Conservation (phyloP, 1,139 yeast species). For the Suhomyces bokatorum region DNA sequence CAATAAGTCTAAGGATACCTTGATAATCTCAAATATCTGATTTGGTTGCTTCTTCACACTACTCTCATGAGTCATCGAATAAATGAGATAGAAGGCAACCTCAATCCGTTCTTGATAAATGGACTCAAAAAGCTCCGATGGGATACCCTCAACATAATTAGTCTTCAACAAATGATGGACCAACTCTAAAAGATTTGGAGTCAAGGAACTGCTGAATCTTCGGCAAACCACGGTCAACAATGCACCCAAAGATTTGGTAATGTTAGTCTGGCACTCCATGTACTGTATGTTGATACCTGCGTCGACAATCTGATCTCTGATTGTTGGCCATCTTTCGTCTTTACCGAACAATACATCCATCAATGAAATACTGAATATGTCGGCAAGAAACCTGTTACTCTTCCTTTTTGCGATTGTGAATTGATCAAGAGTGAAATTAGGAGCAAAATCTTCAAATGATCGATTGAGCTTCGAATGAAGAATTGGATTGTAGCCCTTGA, state of each 20-base stretch:
- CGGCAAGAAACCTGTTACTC: constrained; percentile 50
- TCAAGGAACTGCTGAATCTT: constrained; percentile 33
- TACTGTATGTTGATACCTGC: constrained; percentile 67
- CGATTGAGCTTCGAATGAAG: constrained; percentile 46
- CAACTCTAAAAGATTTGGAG: constrained; percentile 41
- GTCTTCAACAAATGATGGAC: constrained; percentile 52
- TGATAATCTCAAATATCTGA: constrained; percentile 39
- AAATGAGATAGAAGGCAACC: constrained; percentile 64
- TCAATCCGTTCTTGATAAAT: constrained; percentile 66
- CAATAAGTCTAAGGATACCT: constrained; percentile 43
- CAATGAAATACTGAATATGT: constrained; percentile 60
- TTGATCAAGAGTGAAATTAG: constrained; percentile 47
- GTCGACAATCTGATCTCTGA: constrained; percentile 53
- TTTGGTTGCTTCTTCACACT: constrained; percentile 28
- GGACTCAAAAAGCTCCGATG: constrained; percentile 48
- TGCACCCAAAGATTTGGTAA: constrained; percentile 79
- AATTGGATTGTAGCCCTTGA: constrained; percentile 32
- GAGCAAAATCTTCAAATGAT: constrained; percentile 52
- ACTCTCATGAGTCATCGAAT: constrained; percentile 39
- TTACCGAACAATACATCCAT: constrained; percentile 59
- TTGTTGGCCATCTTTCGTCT: constrained; percentile 51
- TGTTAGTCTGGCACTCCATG: constrained; percentile 64
- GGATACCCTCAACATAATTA: constrained; percentile 55
- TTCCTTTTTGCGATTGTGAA: constrained; percentile 54
- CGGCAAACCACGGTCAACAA: constrained; percentile 65